phyloP scores from a whole-genome alignment of 2,329 filamentous ascomycete species.

The Cytospora mali region DNA sequence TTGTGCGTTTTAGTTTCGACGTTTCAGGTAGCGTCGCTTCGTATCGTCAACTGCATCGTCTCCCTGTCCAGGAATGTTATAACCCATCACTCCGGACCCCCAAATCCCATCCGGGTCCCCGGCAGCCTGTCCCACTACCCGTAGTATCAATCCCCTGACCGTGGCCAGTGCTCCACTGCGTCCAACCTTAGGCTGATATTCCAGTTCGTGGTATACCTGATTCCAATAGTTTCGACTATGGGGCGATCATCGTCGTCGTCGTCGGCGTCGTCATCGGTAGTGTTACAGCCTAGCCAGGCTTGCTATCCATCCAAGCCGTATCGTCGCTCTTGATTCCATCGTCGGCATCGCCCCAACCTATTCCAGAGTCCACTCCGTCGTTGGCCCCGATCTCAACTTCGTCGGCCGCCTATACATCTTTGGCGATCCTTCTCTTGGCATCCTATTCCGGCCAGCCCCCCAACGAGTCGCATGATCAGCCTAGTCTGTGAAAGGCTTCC shows the following conservation, averaged over 20 bases:
- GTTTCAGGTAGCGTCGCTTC: conserved; percentile 1
- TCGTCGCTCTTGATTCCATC: not conserved
- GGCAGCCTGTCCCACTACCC: not conserved
- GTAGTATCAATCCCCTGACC: not conserved
- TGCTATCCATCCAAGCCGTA: not conserved
- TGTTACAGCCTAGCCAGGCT: not conserved
- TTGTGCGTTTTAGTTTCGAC: not conserved
- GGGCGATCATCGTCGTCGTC: not conserved
- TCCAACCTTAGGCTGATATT: conserved; percentile 2
- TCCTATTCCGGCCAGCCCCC: conserved; percentile 8
- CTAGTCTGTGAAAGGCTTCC: not conserved
- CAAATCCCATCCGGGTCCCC: not conserved
- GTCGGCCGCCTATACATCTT: not conserved
- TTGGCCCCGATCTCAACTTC: not conserved
- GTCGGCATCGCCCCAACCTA: not conserved
- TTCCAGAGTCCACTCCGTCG: not conserved
- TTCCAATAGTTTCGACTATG: not conserved
- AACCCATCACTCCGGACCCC: too few species aligned
- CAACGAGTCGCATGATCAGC: not conserved
- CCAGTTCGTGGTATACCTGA: not conserved
- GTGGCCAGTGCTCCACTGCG: not conserved
- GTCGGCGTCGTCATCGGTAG: not conserved
- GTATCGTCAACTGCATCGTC: not conserved
- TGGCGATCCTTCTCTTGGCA: not conserved
- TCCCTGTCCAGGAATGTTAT: too few species aligned